Base-by-base conservation (phyloP, 331 rosid species). In the Pyracantha coccinea region DNA sequence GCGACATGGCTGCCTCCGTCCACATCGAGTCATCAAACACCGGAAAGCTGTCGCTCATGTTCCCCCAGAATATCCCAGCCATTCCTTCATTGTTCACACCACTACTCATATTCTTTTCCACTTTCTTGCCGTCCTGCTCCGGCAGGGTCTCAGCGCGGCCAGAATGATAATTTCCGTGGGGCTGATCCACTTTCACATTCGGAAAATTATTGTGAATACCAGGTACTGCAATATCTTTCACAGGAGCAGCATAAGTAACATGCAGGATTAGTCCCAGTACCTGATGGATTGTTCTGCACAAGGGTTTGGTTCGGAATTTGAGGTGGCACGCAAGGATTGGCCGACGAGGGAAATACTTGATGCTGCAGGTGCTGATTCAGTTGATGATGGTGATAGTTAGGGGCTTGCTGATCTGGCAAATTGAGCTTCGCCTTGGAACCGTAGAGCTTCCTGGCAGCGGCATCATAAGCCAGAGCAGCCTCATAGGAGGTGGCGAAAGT, bases 391-490 rank as follows among this genome's bases (percentile, higher is more conserved):
- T 16, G 44, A 38, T 4, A 55, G 12, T 69, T 84, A 62, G 75
- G 71, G 53, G 65, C 44, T n/a, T 4, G 4, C 1, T 47, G 78
- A 68, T 84, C 77, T 0, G 97, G 92, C 15, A 92, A 78, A 53
- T 94, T 94, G 78, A 94, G 97, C 79, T 92, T 92, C 8, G 97
- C 99, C 8, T 80, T 87, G 6, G 96, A 61, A 15, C 97, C 97
- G 33, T 90, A 92, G 69, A 94, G 97, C 75, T 89, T 94, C 0
- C 83, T 83, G 0, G 97, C 97, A 0, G 97, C 99, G 12, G 89
- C 73, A 6, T 94, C 99, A 57, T 94, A 94, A 24, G 97, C 99
- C 58, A 78, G 5, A 6, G 99, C 99, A 7, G 99, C 99, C 1
- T 90, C 99, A 20, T 69, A 38, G 45, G 45, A 38, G 45, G 45